Conservation (phyloP, 306 rosid species). For the Quercus berberidifolia region DNA sequence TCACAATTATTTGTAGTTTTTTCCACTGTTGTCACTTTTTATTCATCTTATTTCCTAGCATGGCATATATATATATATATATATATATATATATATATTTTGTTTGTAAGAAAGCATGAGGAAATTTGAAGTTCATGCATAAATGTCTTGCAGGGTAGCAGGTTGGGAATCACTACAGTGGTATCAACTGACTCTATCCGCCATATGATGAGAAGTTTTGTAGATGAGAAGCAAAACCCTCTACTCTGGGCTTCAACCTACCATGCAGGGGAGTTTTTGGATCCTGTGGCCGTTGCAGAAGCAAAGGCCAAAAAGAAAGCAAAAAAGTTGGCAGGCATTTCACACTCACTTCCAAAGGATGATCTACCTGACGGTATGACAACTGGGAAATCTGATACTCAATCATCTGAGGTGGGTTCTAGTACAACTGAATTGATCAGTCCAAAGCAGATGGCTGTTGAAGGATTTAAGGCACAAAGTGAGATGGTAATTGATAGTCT, state of each 20-base stretch:
- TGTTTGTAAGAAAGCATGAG: too few relatives aligned
- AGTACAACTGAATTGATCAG: conserved; percentile 49
- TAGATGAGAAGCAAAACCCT: conserved; percentile 85
- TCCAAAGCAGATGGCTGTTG: conserved; percentile 90
- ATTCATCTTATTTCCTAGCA: neutral
- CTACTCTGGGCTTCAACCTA: conserved; percentile 96
- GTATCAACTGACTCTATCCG: conserved; percentile 92
- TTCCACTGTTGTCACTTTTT: conserved; percentile 24
- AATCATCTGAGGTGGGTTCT: conserved; percentile 28
- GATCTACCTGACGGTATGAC: conserved; percentile 38
- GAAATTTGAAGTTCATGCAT: too few relatives aligned
- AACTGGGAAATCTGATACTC: conserved; percentile 41
- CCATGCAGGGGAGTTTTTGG: conserved; percentile 98
- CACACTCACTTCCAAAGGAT: conserved; percentile 47
- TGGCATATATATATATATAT: neutral
- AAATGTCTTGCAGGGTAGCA: conserved; percentile 62
- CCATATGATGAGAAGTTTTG: conserved; percentile 99
- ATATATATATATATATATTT: neutral
- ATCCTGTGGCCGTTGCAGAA: conserved; percentile 84
- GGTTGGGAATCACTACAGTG: conserved; percentile 94
- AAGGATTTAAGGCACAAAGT: conserved; percentile 97
- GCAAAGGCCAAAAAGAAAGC: conserved; percentile 81
- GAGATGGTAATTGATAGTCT: conserved; percentile 99
- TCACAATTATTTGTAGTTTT: conserved; percentile 13
- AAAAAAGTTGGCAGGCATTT: conserved; percentile 62